Evolutionary conservation across 169 alveolate genomes (phyloP), one percentile per base, ranked within the genome.

Genomic region (Plasmodium billcollinsi): DNA sequence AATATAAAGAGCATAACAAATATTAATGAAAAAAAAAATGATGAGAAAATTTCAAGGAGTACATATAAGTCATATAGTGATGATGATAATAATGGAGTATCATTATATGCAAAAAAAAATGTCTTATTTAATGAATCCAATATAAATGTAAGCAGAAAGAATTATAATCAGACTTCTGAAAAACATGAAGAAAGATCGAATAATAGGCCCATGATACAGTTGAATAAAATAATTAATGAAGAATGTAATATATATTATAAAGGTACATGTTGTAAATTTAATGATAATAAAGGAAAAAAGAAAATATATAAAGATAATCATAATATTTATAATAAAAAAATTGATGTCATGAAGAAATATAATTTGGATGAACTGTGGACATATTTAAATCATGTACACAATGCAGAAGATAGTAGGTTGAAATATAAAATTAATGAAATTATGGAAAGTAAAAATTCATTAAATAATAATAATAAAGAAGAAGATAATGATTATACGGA

Each of bases 241-340:
- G 71, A 18, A 24, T 9, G 52, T 29, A 49, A 45, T 52, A 56
- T 18, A 33, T 50, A 78, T 52, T 67, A 50, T 78, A 78, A 66
- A 50, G 76, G 69, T 2, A 66, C 56, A 15, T 76, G 78, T 39
- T 78, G 89, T 50, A 78, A 65, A 78, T 78, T 78, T 78, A 78
- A 78, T 45, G 26, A 67, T 29, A 78, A 78, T 49, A 59, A 18
- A 65, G 59, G 89, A 14, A 78, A 78, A 66, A 78, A 78, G 54
- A 78, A 67, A 50, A 63, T 65, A 66, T 33, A 26, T 9, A 39
- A 39, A 7, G 24, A 21, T 29, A 54, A 66, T 26, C 14, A 65
- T 21, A 54, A 56, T 3, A 45, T 47, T 11, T 33, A 67, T 20
- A 39, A 78, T 78, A 78, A 65, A 9, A 52, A 45, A 50, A 63